Percentiles rank a stretch among this genome's conserved stretches.
Conservation (phyloP, 2,329 filamentous ascomycete species). For the Nemania sp. region DNA sequence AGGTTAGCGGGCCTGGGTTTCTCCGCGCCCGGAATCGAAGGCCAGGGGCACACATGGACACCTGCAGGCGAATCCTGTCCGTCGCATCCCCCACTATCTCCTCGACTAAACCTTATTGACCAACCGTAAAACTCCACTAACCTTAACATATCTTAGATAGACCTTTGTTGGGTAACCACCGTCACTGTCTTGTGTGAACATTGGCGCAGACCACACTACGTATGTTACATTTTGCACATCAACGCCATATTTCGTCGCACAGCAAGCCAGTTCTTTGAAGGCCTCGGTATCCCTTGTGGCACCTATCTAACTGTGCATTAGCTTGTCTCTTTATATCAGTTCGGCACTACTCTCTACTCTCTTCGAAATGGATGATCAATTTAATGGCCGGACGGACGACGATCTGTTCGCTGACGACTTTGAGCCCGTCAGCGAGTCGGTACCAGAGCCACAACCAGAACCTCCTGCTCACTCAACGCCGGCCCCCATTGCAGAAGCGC, state of each 20-base stretch:
- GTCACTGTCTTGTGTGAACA: background rate
- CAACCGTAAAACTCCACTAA: background rate
- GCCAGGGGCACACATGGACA: background rate
- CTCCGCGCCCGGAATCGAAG: slow-evolving; percentile 9
- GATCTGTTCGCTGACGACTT: slow-evolving; percentile 73
- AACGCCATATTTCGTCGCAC: background rate
- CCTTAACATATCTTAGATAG: background rate
- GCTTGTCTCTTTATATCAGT: background rate
- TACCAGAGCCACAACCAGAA: slow-evolving; percentile 16
- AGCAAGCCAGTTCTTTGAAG: background rate
- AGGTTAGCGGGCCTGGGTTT: slow-evolving; percentile 9
- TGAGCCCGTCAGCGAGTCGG: slow-evolving; percentile 60
- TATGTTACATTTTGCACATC: slow-evolving; percentile 6
- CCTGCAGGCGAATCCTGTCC: background rate
- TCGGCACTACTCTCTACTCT: background rate
- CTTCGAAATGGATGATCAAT: slow-evolving; percentile 69
- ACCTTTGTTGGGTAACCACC: background rate
- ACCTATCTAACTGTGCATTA: background rate
- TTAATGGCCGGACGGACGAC: slow-evolving; percentile 70
- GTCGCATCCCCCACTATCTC: background rate
- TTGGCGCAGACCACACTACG: background rate
- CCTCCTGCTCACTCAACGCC: slow-evolving; percentile 10
- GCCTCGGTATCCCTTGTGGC: background rate
- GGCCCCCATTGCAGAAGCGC: slow-evolving; percentile 30
- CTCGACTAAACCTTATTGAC: background rate